phyloP scores from a whole-genome alignment of 2,329 filamentous ascomycete genomes.

The Xylariaceae sp. region DNA sequence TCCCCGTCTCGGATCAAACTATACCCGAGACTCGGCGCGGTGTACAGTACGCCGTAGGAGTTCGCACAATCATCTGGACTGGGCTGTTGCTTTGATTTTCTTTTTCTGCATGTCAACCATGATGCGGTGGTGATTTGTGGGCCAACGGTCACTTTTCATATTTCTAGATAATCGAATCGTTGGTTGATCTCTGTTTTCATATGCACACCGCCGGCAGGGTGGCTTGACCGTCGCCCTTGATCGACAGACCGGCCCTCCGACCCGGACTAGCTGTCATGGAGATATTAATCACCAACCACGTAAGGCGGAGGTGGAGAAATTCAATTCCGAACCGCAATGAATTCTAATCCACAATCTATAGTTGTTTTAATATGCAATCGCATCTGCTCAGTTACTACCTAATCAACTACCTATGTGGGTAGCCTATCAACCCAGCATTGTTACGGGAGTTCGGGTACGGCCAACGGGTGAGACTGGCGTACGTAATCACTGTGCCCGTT shows the following conservation, averaged over 20 bases:
- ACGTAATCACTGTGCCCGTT: no score
- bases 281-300: no score
- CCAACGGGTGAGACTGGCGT: no score
- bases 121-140: conserved; percentile 2
- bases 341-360: no score
- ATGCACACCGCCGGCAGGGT: conserved; percentile 9
- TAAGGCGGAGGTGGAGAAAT: no score
- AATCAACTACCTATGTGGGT: no score
- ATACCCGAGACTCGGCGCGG: background rate
- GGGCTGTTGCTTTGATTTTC: background rate
- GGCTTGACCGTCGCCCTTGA: conserved; percentile 8
- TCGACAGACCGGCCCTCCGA: background rate
- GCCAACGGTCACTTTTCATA: conserved; percentile 5
- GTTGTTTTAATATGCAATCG: no score
- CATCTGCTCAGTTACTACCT: no score
- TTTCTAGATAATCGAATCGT: conserved; percentile 5
- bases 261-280: background rate
- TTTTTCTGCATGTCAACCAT: conserved; percentile 3
- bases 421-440: no score
- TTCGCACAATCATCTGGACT: background rate
- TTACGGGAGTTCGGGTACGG: no score
- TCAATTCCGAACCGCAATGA: no score
- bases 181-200: background rate
- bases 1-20: background rate
- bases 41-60: background rate